These are phyloP conservation scores for Elongisporangium anandrum DNA, from an alignment of 352 stramenopile species.

Conservation along the genomic window DNA sequence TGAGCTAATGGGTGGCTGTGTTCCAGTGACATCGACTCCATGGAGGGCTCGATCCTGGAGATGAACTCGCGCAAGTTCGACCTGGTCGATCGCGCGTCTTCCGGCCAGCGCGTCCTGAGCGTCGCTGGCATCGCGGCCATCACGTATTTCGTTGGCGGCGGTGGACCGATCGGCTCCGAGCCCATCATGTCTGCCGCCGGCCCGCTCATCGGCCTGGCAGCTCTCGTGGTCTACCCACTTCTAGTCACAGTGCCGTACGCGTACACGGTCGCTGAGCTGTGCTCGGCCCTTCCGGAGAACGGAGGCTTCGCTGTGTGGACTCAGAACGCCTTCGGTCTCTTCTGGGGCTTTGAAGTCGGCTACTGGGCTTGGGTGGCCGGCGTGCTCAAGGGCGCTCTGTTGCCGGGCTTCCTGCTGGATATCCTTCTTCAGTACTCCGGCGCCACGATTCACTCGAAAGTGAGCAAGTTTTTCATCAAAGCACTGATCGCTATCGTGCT, in stretches of 20 bases:
- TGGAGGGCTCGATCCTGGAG: neutral
- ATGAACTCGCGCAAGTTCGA: neutral
- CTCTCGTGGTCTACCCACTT: constrained; percentile 39
- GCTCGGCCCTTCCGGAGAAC: constrained; percentile 74
- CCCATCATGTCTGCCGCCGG: constrained; percentile 15
- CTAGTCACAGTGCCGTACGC: constrained; percentile 84
- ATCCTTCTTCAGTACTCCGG: constrained; percentile 7
- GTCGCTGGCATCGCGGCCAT: neutral
- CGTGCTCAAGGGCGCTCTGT: constrained; percentile 58
- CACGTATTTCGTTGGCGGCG: constrained; percentile 1
- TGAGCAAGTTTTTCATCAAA: constrained; percentile 10
- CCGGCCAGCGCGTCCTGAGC: neutral
- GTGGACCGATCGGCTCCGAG: constrained; percentile 11
- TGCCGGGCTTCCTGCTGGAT: constrained; percentile 50
- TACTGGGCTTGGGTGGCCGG: constrained; percentile 74
- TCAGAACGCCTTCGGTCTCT: constrained; percentile 78
- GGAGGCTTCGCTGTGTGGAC: constrained; percentile 82
- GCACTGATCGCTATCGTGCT: constrained; percentile 14
- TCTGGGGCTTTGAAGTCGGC: constrained; percentile 53
- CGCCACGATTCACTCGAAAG: neutral
- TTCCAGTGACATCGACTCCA: neutral
- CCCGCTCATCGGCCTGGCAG: constrained; percentile 13
- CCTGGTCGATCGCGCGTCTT: neutral
- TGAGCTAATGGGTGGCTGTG: neutral
- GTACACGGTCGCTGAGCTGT: constrained; percentile 87